Conservation (phyloP, 176 grass and related monocot genomes). For the Neostapfia colusana region DNA sequence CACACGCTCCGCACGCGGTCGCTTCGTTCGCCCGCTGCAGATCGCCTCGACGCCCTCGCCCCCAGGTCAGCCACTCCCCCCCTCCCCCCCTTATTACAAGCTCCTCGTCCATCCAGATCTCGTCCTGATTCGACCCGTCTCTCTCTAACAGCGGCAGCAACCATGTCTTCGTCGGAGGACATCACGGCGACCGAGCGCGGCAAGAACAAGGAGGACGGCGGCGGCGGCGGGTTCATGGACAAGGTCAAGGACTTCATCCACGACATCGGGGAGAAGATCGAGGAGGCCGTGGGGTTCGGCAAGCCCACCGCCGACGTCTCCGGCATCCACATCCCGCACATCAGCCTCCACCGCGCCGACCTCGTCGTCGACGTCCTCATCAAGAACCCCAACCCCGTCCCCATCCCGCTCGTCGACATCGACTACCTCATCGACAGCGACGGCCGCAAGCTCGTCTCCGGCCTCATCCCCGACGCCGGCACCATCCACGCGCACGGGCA, state of each 20-base stretch:
- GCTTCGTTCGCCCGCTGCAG: background rate
- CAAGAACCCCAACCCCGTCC: slow-evolving; percentile 89
- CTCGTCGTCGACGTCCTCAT: slow-evolving; percentile 86
- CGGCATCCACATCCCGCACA: slow-evolving; percentile 73
- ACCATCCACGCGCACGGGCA: slow-evolving; percentile 84
- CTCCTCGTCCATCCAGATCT: slow-evolving; percentile 7
- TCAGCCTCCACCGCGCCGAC: slow-evolving; percentile 81
- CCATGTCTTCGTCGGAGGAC: slow-evolving; percentile 57
- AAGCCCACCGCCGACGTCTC: slow-evolving; percentile 86
- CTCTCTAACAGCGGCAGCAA: no score
- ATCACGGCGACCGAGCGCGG: slow-evolving; percentile 43
- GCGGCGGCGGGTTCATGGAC: slow-evolving; percentile 62
- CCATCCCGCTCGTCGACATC: slow-evolving; percentile 95
- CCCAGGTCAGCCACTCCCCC: slow-evolving; percentile 4
- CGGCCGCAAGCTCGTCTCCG: slow-evolving; percentile 87
- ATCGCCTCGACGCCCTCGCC: background rate
- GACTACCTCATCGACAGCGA: slow-evolving; percentile 95
- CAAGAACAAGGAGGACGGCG: slow-evolving; percentile 42
- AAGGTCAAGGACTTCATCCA: slow-evolving; percentile 98
- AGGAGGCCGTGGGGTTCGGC: slow-evolving; percentile 81
- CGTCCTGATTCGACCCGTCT: no score
- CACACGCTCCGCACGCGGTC: slow-evolving; percentile 27
- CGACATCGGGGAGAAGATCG: slow-evolving; percentile 94
- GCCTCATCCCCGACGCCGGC: slow-evolving; percentile 91
- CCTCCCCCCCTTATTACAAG: background rate